phyloP scores from a whole-genome alignment of 2,329 filamentous ascomycete species.

The Aspergillus unguis region DNA sequence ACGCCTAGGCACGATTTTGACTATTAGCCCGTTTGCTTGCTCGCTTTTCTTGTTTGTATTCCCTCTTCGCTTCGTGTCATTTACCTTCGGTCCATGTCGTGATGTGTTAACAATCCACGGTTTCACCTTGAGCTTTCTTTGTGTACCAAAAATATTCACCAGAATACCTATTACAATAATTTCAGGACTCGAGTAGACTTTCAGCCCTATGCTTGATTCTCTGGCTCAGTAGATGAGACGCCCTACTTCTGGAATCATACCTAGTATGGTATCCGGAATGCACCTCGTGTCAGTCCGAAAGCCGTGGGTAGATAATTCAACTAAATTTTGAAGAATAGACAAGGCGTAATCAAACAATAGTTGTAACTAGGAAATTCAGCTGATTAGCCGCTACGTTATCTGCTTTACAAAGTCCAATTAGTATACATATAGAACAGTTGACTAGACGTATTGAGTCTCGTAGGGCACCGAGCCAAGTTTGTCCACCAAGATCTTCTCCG shows the following conservation, averaged over 20 bases:
- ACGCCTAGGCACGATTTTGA: constrained; percentile 26
- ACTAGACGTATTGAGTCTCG: constrained; percentile 1
- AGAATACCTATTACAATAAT: constrained; percentile 4
- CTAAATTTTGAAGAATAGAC: too few relatives aligned
- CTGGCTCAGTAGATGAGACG: too few relatives aligned
- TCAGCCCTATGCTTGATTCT: too few relatives aligned
- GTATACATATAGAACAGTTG: not conserved
- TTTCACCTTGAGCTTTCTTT: constrained; percentile 28
- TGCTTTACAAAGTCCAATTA: too few relatives aligned
- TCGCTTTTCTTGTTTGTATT: constrained; percentile 11
- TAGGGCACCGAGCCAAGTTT: not conserved
- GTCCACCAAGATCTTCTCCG: not conserved
- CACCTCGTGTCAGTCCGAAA: too few relatives aligned
- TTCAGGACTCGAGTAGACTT: not conserved
- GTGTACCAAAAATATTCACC: constrained; percentile 21
- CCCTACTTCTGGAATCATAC: too few relatives aligned
- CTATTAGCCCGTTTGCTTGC: constrained; percentile 12
- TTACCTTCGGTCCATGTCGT: constrained; percentile 15
- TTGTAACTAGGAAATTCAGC: too few relatives aligned
- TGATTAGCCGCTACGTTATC: too few relatives aligned
- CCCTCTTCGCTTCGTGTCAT: constrained; percentile 12
- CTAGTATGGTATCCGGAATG: too few relatives aligned
- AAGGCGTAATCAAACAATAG: too few relatives aligned
- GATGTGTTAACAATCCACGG: constrained; percentile 16
- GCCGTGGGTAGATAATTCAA: too few relatives aligned